phyloP scores from a whole-genome alignment of 305 asterid species.

The Withania somnifera region DNA sequence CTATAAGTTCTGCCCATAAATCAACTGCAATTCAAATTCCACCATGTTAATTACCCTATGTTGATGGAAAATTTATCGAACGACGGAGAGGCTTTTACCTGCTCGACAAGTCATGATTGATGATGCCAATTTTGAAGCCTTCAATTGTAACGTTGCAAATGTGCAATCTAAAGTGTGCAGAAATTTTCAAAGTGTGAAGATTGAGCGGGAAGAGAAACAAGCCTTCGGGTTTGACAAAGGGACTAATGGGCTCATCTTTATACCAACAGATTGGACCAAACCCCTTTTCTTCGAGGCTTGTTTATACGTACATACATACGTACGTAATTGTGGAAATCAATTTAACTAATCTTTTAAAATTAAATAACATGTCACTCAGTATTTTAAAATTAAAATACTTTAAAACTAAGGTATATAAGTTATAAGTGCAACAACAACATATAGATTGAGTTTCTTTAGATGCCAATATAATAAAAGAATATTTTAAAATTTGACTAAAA shows the following conservation, averaged over 20 bases:
- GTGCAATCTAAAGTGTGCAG: background rate
- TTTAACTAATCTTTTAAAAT: no score
- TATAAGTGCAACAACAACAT: no score
- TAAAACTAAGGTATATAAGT: no score
- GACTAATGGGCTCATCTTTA: background rate
- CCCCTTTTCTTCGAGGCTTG: no score
- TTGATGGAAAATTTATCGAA: background rate
- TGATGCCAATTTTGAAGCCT: background rate
- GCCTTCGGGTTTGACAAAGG: background rate
- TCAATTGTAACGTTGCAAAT: background rate
- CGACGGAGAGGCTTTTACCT: background rate
- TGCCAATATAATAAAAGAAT: no score
- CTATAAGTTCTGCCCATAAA: constrained; percentile 49
- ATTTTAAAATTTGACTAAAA: no score
- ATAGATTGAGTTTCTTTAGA: no score
- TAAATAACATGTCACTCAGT: no score
- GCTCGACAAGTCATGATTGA: constrained; percentile 7
- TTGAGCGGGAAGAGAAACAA: constrained; percentile 4
- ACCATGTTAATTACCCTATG: background rate
- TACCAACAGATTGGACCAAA: background rate
- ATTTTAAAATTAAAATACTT: no score
- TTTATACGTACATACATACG: no score
- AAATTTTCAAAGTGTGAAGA: background rate
- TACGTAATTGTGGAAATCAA: no score
- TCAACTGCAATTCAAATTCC: constrained; percentile 26